These are phyloP conservation scores for Tetrahymena borealis DNA, from an alignment of 73 alveolate species.

Conservation along the genomic window DNA sequence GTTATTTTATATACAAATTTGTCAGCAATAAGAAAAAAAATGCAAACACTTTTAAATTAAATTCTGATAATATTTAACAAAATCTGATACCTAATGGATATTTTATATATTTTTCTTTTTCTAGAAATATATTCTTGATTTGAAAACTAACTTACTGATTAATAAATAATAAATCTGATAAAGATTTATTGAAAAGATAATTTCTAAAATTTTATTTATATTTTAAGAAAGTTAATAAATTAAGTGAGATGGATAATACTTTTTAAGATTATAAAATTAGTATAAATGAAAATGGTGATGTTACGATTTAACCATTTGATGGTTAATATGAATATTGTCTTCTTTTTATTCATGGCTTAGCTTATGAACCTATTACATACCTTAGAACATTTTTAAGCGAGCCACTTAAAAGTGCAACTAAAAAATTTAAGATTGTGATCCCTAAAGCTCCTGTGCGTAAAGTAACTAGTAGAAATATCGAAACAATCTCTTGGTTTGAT, in stretches of 20 bases:
- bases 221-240: no score
- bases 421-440: not conserved
- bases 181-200: no score
- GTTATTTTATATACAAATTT: no score
- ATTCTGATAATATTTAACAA: no score
- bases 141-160: no score
- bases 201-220: no score
- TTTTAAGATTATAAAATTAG: not conserved
- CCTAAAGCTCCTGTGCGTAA: not conserved
- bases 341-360: not conserved
- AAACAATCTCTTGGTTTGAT: not conserved
- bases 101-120: no score
- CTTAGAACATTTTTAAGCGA: not conserved
- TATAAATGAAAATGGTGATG: not conserved
- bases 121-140: no score
- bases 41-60: no score
- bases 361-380: not conserved
- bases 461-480: not conserved
- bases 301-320: not conserved
- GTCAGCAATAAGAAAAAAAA: no score
- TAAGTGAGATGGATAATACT: not conserved
- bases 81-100: no score
- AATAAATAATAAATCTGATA: no score
- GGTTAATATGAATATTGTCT: not conserved
- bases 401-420: not conserved